phyloP scores from a whole-genome alignment of 208 protist species.

The Leishmania turanica region DNA sequence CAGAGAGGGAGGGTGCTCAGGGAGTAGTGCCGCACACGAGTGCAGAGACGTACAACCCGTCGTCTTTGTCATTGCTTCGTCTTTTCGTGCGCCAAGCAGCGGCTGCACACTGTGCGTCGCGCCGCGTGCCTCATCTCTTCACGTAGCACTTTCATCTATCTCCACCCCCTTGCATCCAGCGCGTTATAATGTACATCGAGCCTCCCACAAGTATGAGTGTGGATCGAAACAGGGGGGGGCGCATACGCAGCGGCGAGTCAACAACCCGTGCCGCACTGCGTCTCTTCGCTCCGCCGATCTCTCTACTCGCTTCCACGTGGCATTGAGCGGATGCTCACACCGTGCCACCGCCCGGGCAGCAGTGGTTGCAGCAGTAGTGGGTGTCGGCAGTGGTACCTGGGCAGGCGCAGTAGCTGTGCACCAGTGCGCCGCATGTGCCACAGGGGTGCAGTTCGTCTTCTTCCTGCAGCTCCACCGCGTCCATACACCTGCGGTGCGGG shows the following conservation, averaged over 20 bases:
- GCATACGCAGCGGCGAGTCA: not conserved
- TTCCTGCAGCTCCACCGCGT: not conserved
- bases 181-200: not conserved
- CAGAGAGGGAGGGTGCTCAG: not conserved
- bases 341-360: not conserved
- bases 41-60: not conserved
- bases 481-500: not conserved
- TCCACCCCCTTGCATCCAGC: not conserved
- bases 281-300: not conserved
- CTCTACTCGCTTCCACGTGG: not conserved
- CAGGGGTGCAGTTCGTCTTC: conserved; percentile 31
- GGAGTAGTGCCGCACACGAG: not conserved
- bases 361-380: conserved; percentile 27
- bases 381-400: not conserved
- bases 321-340: not conserved
- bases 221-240: no score
- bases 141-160: no score
- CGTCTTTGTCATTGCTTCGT: not conserved
- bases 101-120: not conserved
- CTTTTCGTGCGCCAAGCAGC: not conserved
- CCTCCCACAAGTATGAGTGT: not conserved
- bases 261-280: not conserved
- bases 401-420: conserved; percentile 33
- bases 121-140: not conserved
- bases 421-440: conserved; percentile 17